Evolutionary conservation across 2,329 filamentous ascomycete species (phyloP), one percentile per base, ranked within the genome.

Genomic region (Cordyceps tenuipes): DNA sequence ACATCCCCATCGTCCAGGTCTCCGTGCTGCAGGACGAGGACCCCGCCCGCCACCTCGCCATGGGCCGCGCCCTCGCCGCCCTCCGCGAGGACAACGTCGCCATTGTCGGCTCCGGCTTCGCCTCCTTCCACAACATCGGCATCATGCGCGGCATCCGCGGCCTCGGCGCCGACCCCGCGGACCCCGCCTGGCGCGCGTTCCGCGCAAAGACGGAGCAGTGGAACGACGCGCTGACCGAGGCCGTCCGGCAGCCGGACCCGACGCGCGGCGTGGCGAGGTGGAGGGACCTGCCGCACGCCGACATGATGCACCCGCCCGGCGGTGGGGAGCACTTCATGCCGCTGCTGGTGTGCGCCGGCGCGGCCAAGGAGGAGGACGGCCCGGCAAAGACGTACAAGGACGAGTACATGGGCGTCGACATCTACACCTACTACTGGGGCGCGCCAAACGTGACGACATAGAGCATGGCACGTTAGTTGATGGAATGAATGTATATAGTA

Each of bases 291-390:
- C 77, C 78, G 0, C 67, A 74, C 36, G 75, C 77, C 1, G 78
- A 80, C 62, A 72, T 76, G 13, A 81, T 82, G 76, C 82, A 85
- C 66, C 82, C 82, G 3, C 69, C 70, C 1, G 67, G 72, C 10
- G 80, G 77, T 0, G 81, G 79, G 0, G 82, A 85, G 70, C 82
- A 85, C 64, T 84, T 85, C 59, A 69, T 85, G 75, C 82, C 82
- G 61, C 67, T 85, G 69, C 67, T 84, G 50, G 82, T 85, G 36
- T 81, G 79, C 64, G 79, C 80, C 3, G 81, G 79, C 0, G 77
- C 77, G 0, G 81, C 78, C 13, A 23, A 21, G 10, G 43, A 47
- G 1, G 77, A 77, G 21, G 70, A 67, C 0, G 79, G 76, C 53
- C 68, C 69, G 67, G 76, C 71, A 19, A 71, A 69, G 63, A 69